Percentiles rank a stretch among this genome's conserved stretches.
phyloP scores from a whole-genome alignment of 2,329 filamentous ascomycete species.

The Zalaria sp. region DNA sequence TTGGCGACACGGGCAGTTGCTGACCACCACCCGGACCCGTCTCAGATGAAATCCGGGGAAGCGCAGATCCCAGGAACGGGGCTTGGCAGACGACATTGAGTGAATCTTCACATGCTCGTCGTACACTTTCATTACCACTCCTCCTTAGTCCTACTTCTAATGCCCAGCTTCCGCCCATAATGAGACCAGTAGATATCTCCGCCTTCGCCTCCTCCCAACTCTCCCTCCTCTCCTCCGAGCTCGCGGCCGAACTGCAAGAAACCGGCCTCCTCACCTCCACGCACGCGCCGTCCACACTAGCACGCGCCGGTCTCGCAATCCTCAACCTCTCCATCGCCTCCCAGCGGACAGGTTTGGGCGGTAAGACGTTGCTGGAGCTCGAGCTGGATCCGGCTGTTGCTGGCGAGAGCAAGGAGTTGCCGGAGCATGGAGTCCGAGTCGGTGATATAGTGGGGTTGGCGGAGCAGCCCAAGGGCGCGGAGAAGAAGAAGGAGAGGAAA shows the following conservation, averaged over 20 bases:
- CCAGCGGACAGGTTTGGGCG: constrained; percentile 77
- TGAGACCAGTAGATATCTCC: constrained; percentile 37
- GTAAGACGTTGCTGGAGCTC: constrained; percentile 80
- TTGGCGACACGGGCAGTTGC: too few relatives aligned
- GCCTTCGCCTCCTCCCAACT: constrained; percentile 60
- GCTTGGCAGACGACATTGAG: too few relatives aligned
- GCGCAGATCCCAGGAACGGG: too few relatives aligned
- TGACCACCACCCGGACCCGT: too few relatives aligned
- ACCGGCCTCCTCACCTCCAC: constrained; percentile 52
- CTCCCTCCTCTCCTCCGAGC: constrained; percentile 54
- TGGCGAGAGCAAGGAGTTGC: constrained; percentile 32
- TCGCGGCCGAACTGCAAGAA: constrained; percentile 57
- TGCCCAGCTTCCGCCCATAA: neutral
- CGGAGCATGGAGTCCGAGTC: constrained; percentile 60
- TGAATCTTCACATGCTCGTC: too few relatives aligned
- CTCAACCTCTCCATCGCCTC: constrained; percentile 60
- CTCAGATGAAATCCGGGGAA: too few relatives aligned
- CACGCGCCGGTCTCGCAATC: constrained; percentile 65
- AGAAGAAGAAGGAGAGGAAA: constrained; percentile 57
- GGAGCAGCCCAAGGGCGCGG: constrained; percentile 57
- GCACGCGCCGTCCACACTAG: constrained; percentile 53
- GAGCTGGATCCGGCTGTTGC: constrained; percentile 56
- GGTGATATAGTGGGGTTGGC: constrained; percentile 68
- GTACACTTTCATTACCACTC: too few relatives aligned
- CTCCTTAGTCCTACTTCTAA: too few relatives aligned